These are phyloP conservation scores for Begonia peltatifolia DNA, from an alignment of 306 rosid genomes.

Conservation along the genomic window DNA sequence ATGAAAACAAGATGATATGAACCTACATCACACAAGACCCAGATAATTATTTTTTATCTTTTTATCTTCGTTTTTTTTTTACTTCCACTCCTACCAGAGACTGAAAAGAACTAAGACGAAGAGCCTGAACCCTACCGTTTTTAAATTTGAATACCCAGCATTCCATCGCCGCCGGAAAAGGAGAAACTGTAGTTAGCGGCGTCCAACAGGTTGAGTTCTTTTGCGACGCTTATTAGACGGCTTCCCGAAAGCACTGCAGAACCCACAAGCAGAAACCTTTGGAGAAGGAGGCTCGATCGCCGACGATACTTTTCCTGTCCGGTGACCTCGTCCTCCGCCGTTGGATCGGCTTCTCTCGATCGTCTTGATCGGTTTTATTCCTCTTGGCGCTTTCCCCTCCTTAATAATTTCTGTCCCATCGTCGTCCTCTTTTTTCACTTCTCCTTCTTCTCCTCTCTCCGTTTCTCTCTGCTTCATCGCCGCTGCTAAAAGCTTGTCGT, in stretches of 20 bases:
- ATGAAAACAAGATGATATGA: too few relatives aligned
- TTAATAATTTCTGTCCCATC: too few relatives aligned
- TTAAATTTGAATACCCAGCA: too few relatives aligned
- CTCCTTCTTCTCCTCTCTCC: neutral
- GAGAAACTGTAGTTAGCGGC: too few relatives aligned
- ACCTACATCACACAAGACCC: too few relatives aligned
- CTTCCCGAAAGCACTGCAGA: conserved; percentile 45
- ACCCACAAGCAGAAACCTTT: conserved; percentile 60
- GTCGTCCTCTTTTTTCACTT: neutral
- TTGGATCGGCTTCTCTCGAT: conserved; percentile 43
- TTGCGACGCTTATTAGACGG: conserved; percentile 17
- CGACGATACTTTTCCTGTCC: conserved; percentile 42
- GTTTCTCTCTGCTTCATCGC: conserved; percentile 20
- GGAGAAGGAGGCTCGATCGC: conserved; percentile 86
- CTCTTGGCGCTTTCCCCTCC: neutral
- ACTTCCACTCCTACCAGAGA: too few relatives aligned
- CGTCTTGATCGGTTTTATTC: conserved; percentile 7
- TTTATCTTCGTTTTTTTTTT: too few relatives aligned
- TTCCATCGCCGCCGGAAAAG: too few relatives aligned
- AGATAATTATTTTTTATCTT: too few relatives aligned
- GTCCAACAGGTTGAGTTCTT: too few relatives aligned
- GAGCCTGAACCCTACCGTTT: too few relatives aligned
- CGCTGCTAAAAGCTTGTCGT: conserved; percentile 37
- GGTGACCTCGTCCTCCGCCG: conserved; percentile 40
- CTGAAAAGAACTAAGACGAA: too few relatives aligned